Evolutionary conservation across 768 basidiomycete species (phyloP).

Genomic region (Royoungia palumana): DNA sequence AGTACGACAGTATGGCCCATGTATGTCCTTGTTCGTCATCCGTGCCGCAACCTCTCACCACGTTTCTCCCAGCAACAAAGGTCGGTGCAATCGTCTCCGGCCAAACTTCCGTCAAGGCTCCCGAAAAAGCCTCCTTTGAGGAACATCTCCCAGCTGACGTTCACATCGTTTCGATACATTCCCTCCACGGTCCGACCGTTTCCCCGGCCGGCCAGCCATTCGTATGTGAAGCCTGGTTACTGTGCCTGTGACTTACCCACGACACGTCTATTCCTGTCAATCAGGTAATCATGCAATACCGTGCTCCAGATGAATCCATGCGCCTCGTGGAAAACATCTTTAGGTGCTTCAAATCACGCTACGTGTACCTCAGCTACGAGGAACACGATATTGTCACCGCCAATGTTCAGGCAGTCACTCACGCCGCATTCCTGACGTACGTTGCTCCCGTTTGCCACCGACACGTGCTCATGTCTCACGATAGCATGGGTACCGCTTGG

Average conservation of each 20-base stretch:
- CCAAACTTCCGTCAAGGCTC: slow-evolving; percentile 96
- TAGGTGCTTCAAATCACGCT: slow-evolving; percentile 73
- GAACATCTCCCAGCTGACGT: slow-evolving; percentile 81
- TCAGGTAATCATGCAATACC: slow-evolving; percentile 86
- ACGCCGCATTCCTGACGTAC: slow-evolving; percentile 94
- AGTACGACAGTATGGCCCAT: slow-evolving; percentile 90
- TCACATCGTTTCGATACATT: slow-evolving; percentile 90
- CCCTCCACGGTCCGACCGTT: slow-evolving; percentile 90
- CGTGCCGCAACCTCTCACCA: background rate
- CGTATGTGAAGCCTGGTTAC: slow-evolving; percentile 45
- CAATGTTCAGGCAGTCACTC: slow-evolving; percentile 97
- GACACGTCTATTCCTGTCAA: background rate
- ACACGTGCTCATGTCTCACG: slow-evolving; percentile 6
- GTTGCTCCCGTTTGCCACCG: slow-evolving; percentile 5
- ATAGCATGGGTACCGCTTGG: slow-evolving; percentile 99
- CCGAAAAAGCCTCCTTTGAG: slow-evolving; percentile 89
- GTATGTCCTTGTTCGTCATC: slow-evolving; percentile 41
- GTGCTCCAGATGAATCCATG: slow-evolving; percentile 72
- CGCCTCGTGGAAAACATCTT: slow-evolving; percentile 80
- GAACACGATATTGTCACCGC: slow-evolving; percentile 96
- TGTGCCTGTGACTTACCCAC: background rate
- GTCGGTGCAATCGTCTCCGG: slow-evolving; percentile 89
- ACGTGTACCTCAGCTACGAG: slow-evolving; percentile 92
- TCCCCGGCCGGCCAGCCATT: slow-evolving; percentile 87
- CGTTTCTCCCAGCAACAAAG: slow-evolving; percentile 68